Conservation (phyloP, 371 early-diverging fungal genomes). For the Syncephalastrum contaminatum region DNA sequence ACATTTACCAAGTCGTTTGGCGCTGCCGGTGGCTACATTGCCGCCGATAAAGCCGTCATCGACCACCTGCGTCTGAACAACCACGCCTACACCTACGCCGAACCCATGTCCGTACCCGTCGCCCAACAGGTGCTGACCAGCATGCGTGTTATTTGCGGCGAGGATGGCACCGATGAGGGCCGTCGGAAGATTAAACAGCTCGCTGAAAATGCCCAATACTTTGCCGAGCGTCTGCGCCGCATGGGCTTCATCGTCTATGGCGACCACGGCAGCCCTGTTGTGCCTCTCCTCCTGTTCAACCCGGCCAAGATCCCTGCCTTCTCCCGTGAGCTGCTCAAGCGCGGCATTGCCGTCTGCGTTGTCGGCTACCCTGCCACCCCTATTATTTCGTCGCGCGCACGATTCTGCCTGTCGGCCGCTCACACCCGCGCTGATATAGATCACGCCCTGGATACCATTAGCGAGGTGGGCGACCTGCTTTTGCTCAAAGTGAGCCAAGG, state of each 20-base stretch:
- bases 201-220: slow-evolving; percentile 83
- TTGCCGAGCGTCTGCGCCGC: slow-evolving; percentile 78
- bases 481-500: slow-evolving; percentile 39
- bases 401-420: slow-evolving; percentile 95
- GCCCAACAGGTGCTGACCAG: slow-evolving; percentile 90
- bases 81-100: slow-evolving; percentile 91
- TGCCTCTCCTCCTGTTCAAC: slow-evolving; percentile 92
- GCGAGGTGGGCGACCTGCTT: slow-evolving; percentile 58
- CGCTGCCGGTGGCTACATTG: slow-evolving; percentile 99
- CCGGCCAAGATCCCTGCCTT: slow-evolving; percentile 98
- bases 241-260: slow-evolving; percentile 98
- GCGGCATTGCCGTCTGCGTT: slow-evolving; percentile 95
- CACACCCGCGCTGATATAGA: slow-evolving; percentile 95
- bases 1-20: slow-evolving; percentile 99
- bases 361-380: slow-evolving; percentile 97
- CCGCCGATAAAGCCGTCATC: slow-evolving; percentile 77
- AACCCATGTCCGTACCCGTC: slow-evolving; percentile 91
- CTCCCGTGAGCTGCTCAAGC: slow-evolving; percentile 87
- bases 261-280: slow-evolving; percentile 91
- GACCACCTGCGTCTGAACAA: slow-evolving; percentile 80
- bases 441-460: slow-evolving; percentile 54
- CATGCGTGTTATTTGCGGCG: slow-evolving; percentile 80
- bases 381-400: slow-evolving; percentile 90
- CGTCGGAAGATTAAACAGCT: slow-evolving; percentile 80
- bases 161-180: slow-evolving; percentile 85